A percentile compares a stretch with the other conserved stretches of the same genome.
phyloP scores from a whole-genome alignment of 2,329 filamentous ascomycete genomes.

The Aspergillus sp. region DNA sequence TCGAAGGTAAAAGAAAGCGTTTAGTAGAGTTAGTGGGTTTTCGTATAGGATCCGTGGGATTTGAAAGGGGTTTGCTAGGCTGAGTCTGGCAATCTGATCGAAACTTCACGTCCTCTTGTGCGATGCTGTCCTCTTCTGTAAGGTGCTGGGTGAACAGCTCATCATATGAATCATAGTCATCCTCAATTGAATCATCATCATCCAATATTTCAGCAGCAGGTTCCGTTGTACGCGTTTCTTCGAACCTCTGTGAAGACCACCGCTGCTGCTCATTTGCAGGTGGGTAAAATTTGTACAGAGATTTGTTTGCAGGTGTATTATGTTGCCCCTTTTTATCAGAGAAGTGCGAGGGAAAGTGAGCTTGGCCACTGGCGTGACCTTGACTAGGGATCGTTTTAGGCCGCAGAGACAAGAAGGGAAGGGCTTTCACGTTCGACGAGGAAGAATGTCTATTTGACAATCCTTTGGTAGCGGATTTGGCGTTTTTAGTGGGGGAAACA shows the following conservation, averaged over 20 bases:
- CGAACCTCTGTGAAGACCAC: conserved; percentile 29
- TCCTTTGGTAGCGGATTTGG: not conserved
- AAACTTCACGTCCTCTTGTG: not conserved
- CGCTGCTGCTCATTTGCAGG: conserved; percentile 35
- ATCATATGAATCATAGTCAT: conserved; percentile 35
- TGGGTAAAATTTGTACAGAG: conserved; percentile 39
- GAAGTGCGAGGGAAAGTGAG: conserved; percentile 23
- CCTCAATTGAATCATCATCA: conserved; percentile 36
- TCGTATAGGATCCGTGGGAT: conserved; percentile 4
- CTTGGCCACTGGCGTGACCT: conserved; percentile 6
- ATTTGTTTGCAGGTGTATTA: conserved; percentile 21
- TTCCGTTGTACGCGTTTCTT: conserved; percentile 11
- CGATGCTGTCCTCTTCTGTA: conserved; percentile 13
- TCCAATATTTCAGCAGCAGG: conserved; percentile 9
- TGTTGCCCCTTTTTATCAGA: conserved; percentile 26
- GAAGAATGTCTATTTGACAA: not conserved
- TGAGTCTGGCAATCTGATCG: conserved; percentile 6
- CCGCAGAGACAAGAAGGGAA: conserved; percentile 8
- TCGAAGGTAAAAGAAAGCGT: conserved; percentile 18
- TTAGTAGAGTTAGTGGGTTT: conserved; percentile 14
- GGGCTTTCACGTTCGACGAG: conserved; percentile 1
- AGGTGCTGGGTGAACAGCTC: conserved; percentile 33
- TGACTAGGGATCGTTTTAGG: conserved; percentile 7
- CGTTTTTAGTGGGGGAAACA: not conserved
- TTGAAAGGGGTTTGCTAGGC: conserved; percentile 4